These are phyloP conservation scores for Colletotrichum sp. DNA, from an alignment of 2,329 filamentous ascomycete species.

Conservation along the genomic window DNA sequence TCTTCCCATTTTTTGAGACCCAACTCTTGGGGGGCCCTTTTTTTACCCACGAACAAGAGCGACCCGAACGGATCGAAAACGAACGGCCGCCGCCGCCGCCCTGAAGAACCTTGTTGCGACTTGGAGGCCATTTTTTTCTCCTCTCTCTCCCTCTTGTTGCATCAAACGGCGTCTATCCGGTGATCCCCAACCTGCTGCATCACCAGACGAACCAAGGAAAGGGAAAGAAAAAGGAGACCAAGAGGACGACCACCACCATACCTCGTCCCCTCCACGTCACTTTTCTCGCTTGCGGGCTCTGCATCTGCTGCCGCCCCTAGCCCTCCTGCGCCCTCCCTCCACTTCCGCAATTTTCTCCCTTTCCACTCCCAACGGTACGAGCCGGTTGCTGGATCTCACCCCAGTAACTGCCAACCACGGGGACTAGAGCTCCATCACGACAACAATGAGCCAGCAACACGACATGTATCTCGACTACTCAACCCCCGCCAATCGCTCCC, in stretches of 20 bases:
- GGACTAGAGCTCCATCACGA: conserved; percentile 5
- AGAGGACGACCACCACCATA: neutral
- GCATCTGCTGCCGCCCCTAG: conserved; percentile 11
- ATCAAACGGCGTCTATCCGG: neutral
- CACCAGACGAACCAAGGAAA: neutral
- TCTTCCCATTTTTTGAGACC: conserved; percentile 8
- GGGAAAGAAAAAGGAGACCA: neutral
- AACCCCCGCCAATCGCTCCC: conserved; percentile 60
- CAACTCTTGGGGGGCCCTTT: conserved; percentile 1
- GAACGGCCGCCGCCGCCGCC: neutral
- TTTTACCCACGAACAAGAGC: conserved; percentile 8
- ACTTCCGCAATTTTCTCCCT: neutral
- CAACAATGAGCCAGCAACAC: conserved; percentile 56
- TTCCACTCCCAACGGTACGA: neutral
- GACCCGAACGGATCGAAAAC: conserved; percentile 9
- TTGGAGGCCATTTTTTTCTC: neutral
- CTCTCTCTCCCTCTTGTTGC: neutral
- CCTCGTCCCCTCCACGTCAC: neutral
- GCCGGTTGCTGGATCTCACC: conserved; percentile 11
- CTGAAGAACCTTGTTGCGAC: neutral
- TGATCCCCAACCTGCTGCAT: neutral
- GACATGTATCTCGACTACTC: conserved; percentile 79
- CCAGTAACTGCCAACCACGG: conserved; percentile 1
- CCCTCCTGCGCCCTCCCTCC: conserved; percentile 10
- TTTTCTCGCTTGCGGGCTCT: conserved; percentile 9